A percentile compares a stretch with the other conserved stretches of the same genome.
Evolutionary conservation across 345 rosid genomes (phyloP).

Genomic region (Anastatica hierochuntica): DNA sequence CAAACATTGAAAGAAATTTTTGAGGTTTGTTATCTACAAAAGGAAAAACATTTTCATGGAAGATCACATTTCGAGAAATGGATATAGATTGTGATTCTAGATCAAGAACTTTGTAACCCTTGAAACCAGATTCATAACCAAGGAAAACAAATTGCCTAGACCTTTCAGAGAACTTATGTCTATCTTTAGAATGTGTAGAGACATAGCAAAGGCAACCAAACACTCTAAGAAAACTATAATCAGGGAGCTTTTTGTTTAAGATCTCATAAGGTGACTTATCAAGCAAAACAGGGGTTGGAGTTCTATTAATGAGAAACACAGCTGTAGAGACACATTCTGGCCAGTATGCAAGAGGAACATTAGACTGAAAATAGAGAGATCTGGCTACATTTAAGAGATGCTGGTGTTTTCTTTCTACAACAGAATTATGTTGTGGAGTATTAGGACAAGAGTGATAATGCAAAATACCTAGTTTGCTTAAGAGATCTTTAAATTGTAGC

Average conservation of each 20-base stretch:
- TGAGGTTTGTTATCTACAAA: not conserved
- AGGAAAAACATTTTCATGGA: no score
- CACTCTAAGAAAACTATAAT: no score
- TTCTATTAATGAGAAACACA: no score
- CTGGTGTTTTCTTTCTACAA: no score
- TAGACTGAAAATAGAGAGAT: no score
- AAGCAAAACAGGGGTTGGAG: not conserved
- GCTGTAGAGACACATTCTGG: not conserved
- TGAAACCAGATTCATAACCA: not conserved
- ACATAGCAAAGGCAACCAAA: not conserved
- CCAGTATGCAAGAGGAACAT: no score
- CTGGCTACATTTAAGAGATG: no score
- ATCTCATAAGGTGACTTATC: not conserved
- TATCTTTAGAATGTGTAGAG: no score
- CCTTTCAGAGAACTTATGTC: not conserved
- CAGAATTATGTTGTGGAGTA: no score
- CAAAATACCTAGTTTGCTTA: not conserved
- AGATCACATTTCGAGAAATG: not conserved
- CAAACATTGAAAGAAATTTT: not conserved
- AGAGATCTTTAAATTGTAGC: not conserved
- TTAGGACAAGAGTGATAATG: no score
- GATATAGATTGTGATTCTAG: not conserved
- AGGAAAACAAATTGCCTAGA: not conserved
- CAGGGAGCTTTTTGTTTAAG: fast-evolving
- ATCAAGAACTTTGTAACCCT: no score